phyloP scores from a whole-genome alignment of 1,284 basidiomycete species.

The Mycena citricolor region DNA sequence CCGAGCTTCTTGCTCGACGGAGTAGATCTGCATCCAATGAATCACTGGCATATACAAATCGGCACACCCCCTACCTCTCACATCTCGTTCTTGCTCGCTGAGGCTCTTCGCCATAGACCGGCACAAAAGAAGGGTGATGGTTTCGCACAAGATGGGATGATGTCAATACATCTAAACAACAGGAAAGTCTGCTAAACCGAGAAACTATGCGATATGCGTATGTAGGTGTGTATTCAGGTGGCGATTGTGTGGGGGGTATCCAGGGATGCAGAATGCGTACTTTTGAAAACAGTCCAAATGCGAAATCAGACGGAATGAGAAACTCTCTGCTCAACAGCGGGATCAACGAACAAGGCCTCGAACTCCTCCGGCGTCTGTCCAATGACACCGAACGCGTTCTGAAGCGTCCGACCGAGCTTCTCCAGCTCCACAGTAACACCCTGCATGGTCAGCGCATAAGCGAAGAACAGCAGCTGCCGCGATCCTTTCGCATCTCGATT shows the following conservation, averaged over 20 bases:
- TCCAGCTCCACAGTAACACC: slow-evolving; percentile 89
- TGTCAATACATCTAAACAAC: too few relatives aligned
- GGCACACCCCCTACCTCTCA: slow-evolving; percentile 21
- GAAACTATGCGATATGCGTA: too few relatives aligned
- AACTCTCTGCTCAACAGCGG: slow-evolving; percentile 14
- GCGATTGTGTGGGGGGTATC: too few relatives aligned
- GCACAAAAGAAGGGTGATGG: too few relatives aligned
- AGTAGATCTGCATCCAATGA: slow-evolving; percentile 28
- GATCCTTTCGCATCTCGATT: slow-evolving; percentile 73
- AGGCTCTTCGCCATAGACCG: too few relatives aligned
- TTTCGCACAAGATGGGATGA: too few relatives aligned
- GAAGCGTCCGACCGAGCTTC: slow-evolving; percentile 71
- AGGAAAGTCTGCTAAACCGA: too few relatives aligned
- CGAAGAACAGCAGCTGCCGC: slow-evolving; percentile 88
- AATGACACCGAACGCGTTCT: slow-evolving; percentile 88
- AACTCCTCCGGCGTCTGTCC: slow-evolving; percentile 69
- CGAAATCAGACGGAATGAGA: slow-evolving; percentile 9
- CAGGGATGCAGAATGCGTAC: too few relatives aligned
- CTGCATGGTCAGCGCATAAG: slow-evolving; percentile 91
- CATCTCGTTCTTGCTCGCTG: slow-evolving; percentile 20
- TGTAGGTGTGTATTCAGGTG: too few relatives aligned
- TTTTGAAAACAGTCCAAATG: neutral
- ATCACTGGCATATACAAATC: neutral
- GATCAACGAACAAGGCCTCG: slow-evolving; percentile 59
- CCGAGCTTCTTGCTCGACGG: slow-evolving; percentile 30